A percentile compares a stretch with the other conserved stretches of the same genome.
Conservation (phyloP, 2,329 filamentous ascomycete genomes). For the Fusarium subglutinans region DNA sequence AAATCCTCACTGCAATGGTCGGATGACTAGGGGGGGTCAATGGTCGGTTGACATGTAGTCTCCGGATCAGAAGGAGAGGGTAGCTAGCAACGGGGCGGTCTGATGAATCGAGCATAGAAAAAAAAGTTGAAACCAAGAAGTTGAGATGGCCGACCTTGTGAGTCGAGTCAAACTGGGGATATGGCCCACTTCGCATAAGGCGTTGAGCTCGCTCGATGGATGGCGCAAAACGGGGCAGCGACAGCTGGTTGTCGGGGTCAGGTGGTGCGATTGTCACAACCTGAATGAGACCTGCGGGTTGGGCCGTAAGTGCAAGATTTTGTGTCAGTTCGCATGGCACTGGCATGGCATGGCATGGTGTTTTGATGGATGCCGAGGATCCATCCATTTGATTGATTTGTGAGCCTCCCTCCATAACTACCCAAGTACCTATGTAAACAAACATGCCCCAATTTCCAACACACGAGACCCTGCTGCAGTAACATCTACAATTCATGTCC, state of each 20-base stretch:
- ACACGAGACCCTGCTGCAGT: slow-evolving; percentile 14
- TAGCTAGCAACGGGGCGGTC: slow-evolving; percentile 6
- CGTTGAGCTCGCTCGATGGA: slow-evolving; percentile 19
- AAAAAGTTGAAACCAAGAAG: neutral
- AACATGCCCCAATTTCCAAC: slow-evolving; percentile 23
- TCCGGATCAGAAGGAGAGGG: slow-evolving; percentile 7
- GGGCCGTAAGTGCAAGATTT: slow-evolving; percentile 24
- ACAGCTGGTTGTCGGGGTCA: slow-evolving; percentile 38
- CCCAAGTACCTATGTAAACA: slow-evolving; percentile 34
- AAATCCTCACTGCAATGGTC: no score
- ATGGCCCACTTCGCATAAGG: slow-evolving; percentile 32
- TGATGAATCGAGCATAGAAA: slow-evolving; percentile 3
- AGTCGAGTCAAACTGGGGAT: slow-evolving; percentile 7
- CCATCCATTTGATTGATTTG: slow-evolving; percentile 20
- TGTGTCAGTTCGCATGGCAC: slow-evolving; percentile 32
- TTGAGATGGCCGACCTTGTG: neutral
- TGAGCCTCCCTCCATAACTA: slow-evolving; percentile 17
- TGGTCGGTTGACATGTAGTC: no score
- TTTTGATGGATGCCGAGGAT: slow-evolving; percentile 30
- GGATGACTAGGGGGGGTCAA: no score
- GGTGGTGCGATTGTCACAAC: slow-evolving; percentile 38
- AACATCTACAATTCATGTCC: slow-evolving; percentile 16
- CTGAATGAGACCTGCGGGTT: slow-evolving; percentile 29
- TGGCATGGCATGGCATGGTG: slow-evolving; percentile 25
- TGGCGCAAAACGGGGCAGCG: slow-evolving; percentile 31